Base-by-base conservation (phyloP, 2,329 filamentous ascomycete genomes). In the Thielaviopsis cerberus region DNA sequence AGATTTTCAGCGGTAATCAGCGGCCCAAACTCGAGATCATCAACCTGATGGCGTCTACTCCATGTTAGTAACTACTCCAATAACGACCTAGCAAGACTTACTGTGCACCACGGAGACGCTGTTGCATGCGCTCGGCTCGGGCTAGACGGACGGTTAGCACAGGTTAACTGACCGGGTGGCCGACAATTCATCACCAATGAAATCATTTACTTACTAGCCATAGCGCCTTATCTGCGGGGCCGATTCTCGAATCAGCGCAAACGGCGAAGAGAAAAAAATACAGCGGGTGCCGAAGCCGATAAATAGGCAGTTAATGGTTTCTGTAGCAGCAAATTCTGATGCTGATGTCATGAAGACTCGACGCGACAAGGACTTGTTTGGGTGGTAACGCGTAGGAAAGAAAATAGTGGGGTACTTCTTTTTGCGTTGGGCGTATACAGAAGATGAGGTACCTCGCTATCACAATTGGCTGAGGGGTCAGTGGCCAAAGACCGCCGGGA, bases 61-160 rank as follows among this genome's bases (percentile, higher is more conserved):
- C 24, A 23, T 45, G 54, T 66, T 52, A 63, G 63, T 55, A 30
- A 34, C 22, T 50, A 10, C 30, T 26, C 17, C 17, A 8, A 54
- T 41, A 54, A n/a, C 34, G 13, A n/a, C 41, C 20, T 13, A 34
- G 53, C 15, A 1, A 26, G 13, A 67, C 76, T 63, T 73, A 82
- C 80, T 79, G 78, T 50, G 80, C 80, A 61, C 81, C 81, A 62
- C 81, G 79, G 66, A 84, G 76, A 66, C 81, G 80, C 70, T 81
- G 75, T 62, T 80, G 78, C 71, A 83, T 75, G 65, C 79, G 78
- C 66, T 81, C 79, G 63, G 79, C 77, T 63, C 80, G 78, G 65
- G 73, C 76, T 78, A 53, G 13, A 17, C 4, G 37, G 15, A 20
- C 13, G 4, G 23, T 48, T 50, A 50, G 41, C 26, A 45, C 26